Base-by-base conservation (phyloP, 2,329 filamentous ascomycete genomes). In the Fonsecaea pedrosoi region DNA sequence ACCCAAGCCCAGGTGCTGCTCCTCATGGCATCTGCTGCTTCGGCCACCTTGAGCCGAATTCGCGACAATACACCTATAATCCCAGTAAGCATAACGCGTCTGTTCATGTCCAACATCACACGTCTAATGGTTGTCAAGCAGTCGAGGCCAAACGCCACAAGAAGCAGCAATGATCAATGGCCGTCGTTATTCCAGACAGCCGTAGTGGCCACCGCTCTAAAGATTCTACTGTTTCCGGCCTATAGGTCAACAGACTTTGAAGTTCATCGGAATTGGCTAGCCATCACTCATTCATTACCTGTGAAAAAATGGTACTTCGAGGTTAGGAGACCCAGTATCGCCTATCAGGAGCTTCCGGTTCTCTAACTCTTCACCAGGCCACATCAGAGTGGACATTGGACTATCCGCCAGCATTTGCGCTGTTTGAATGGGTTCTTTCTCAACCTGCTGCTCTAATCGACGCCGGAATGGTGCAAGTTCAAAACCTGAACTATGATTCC, bases 241-340 rank as follows among this genome's bases (percentile, higher is more conserved):
- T 98, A 98, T 84, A 97, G 96, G 84, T 99, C 95, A 5, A 99
- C 95, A 73, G 95, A 99, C 79, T 99, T 99, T 75, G 95, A 99
- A 80, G 95, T 99, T 63, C 95, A 99, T 81, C 90, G 95, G 72
- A 99, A 99, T 83, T 99, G 95, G 95, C 88, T 99, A 48, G 95
- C 95, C 70, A 92, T 98, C 73, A 98, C 95, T 4, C 85, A 97
- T 80, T 96, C 91, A 69, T 85, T 98, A 21, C 92, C 94, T 2
- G 81, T 94, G 59, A 88, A 91, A 78, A 85, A 96, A 73, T 99
- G 95, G 95, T 99, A 99, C 81, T 94, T 90, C 77, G 95, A 99
- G 81, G 87, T 89, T 76, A 67, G 77, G 66, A 40, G 18, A 38
- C 18, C 34, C 15, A 40, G 7, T 4, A 12, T 53, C 34, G 15